These are phyloP conservation scores for Sclerotinia glacialis DNA, from an alignment of 2,329 filamentous ascomycete genomes.

Conservation along the genomic window DNA sequence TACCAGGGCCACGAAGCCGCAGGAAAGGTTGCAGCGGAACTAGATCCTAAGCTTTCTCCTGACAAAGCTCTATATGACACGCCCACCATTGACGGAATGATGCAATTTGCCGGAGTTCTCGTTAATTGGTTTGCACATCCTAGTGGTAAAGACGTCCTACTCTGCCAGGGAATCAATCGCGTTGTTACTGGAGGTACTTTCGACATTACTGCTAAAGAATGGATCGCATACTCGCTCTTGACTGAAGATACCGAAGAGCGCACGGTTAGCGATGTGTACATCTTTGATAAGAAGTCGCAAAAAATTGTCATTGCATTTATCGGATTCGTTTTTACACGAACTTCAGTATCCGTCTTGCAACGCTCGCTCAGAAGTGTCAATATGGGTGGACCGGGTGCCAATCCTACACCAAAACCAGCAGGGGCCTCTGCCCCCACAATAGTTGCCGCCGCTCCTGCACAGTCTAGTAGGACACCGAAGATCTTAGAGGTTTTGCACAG, in stretches of 20 bases:
- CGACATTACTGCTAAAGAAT: background rate
- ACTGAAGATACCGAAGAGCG: background rate
- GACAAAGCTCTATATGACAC: too few species aligned
- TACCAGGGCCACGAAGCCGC: too few species aligned
- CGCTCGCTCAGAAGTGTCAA: background rate
- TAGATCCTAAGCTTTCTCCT: too few species aligned
- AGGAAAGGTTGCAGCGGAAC: too few species aligned
- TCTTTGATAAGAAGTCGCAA: background rate
- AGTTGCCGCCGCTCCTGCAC: background rate
- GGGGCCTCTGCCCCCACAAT: too few species aligned
- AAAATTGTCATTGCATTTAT: background rate
- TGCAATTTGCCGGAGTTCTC: too few species aligned
- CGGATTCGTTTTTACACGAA: background rate
- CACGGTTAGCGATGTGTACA: background rate
- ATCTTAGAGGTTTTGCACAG: background rate
- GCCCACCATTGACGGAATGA: too few species aligned
- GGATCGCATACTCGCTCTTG: background rate
- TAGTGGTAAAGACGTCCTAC: constrained; percentile 29
- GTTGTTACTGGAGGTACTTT: background rate
- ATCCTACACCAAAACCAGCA: background rate
- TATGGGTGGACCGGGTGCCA: background rate
- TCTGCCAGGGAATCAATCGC: constrained; percentile 15
- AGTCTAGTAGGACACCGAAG: background rate
- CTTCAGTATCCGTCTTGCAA: background rate
- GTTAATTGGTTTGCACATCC: constrained; percentile 21